Base-by-base conservation (phyloP, 805 yeast species). In the Sungouiella thailandica region DNA sequence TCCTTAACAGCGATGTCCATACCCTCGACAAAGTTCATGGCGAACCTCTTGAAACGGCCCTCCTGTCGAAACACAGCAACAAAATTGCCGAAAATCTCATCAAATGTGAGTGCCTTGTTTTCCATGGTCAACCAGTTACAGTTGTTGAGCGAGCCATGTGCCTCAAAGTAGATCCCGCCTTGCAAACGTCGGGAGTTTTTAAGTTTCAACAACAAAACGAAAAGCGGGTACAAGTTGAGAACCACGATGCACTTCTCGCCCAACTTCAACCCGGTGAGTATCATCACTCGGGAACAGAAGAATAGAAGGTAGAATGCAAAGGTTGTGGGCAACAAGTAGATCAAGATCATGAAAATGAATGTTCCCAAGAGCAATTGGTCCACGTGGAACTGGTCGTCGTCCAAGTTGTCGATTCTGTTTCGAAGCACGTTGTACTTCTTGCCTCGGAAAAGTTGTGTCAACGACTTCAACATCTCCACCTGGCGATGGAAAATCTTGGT, bases 351-450 rank as follows among this genome's bases (percentile, higher is more conserved):
- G 58, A 93, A 93, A 12, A 90, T 58, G 36, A 93, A 69, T 2
- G 96, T 93, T 0, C 98, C 98, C 52, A 90, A 61, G 31, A 94
- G 62, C 36, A 90, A 66, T 50, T 89, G 95, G 53, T 89, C 96
- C 16, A 90, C 63, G 39, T 84, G 90, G 55, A 84, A 90, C 19
- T 50, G 49, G 8, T 52, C 50, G 52, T 82, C 76, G 53, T 82
- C 76, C 41, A 88, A 78, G 17, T 80, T 77, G 55, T 93, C 99
- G 20, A 88, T 78, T 65, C 98, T 78, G 35, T 84, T 70, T 45
- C 97, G 73, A 49, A 93, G 62, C 3, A 82, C 78, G 51, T 93
- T 93, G 46, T 78, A 81, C 57, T 89, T 88, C 57, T 83, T 83
- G 1, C 99, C 99, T 36, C 90, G 72, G 48, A 93, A 90, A 27